These are phyloP conservation scores for Fusarium sp. DNA, from an alignment of 2,329 filamentous ascomycete genomes.

Conservation along the genomic window DNA sequence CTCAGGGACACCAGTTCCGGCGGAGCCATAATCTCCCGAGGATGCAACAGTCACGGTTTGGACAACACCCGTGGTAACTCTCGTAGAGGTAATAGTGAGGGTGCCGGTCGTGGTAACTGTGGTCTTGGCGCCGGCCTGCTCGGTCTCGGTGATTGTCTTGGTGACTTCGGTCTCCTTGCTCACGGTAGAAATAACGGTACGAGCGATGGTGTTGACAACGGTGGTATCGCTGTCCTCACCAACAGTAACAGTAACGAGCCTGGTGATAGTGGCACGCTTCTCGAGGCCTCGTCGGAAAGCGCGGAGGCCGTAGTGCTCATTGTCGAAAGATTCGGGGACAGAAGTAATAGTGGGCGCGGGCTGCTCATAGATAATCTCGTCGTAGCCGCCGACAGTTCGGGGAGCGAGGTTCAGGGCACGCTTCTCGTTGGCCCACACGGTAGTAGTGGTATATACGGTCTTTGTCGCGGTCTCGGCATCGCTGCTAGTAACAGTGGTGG, in stretches of 20 bases:
- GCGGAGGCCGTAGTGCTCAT: constrained; percentile 30
- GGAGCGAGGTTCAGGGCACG: constrained; percentile 47
- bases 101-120: constrained; percentile 55
- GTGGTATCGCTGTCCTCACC: constrained; percentile 40
- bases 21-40: constrained; percentile 41
- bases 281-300: constrained; percentile 41
- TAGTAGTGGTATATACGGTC: constrained; percentile 51
- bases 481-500: constrained; percentile 52
- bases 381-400: constrained; percentile 38
- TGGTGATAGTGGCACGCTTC: constrained; percentile 52
- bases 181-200: constrained; percentile 49
- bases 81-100: constrained; percentile 50
- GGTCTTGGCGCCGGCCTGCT: constrained; percentile 50
- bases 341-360: constrained; percentile 36
- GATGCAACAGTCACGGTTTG: constrained; percentile 44
- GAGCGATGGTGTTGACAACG: constrained; percentile 46
- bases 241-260: constrained; percentile 48
- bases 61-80: constrained; percentile 47
- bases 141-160: constrained; percentile 49
- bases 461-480: constrained; percentile 52
- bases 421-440: constrained; percentile 49
- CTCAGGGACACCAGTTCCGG: constrained; percentile 22
- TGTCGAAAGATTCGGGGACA: constrained; percentile 25
- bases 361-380: constrained; percentile 18
- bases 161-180: constrained; percentile 46